These are phyloP conservation scores for Penicillium corylophilum DNA, from an alignment of 2,329 filamentous ascomycete genomes.

Conservation along the genomic window DNA sequence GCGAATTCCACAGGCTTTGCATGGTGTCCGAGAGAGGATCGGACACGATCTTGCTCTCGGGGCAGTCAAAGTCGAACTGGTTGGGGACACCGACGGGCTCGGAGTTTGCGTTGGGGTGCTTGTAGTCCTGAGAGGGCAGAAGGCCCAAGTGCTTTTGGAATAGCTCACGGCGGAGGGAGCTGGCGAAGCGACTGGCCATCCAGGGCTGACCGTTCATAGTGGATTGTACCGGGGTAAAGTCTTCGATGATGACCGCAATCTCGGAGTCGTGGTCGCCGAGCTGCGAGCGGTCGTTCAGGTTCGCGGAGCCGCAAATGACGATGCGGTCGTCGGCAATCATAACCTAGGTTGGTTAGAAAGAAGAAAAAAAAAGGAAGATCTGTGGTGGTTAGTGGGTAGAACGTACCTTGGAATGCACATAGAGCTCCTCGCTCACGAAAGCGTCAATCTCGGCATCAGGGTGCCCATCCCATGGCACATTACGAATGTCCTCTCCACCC, in stretches of 20 bases:
- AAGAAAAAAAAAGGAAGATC: not conserved
- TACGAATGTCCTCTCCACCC: slow-evolving; percentile 66
- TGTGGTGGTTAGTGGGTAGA: not conserved
- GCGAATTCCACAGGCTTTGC: slow-evolving; percentile 57
- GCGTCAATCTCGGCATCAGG: slow-evolving; percentile 60
- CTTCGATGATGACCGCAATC: slow-evolving; percentile 85
- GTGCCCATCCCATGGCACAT: slow-evolving; percentile 58
- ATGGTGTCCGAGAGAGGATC: slow-evolving; percentile 60
- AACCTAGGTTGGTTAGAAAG: slow-evolving; percentile 36
- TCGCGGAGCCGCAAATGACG: slow-evolving; percentile 82
- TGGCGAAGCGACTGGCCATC: slow-evolving; percentile 76
- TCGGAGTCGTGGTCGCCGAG: slow-evolving; percentile 88
- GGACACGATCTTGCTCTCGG: slow-evolving; percentile 52
- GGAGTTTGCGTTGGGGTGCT: slow-evolving; percentile 58
- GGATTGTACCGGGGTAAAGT: slow-evolving; percentile 68
- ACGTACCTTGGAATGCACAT: slow-evolving; percentile 57
- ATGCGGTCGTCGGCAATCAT: slow-evolving; percentile 84
- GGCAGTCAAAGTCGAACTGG: slow-evolving; percentile 52
- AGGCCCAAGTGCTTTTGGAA: slow-evolving; percentile 91
- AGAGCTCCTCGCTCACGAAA: slow-evolving; percentile 63
- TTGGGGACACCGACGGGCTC: slow-evolving; percentile 59
- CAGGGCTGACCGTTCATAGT: slow-evolving; percentile 77
- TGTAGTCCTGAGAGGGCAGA: slow-evolving; percentile 68
- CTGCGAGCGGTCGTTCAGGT: slow-evolving; percentile 89
- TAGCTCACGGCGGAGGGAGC: slow-evolving; percentile 75